Base-by-base conservation (phyloP, 2,329 filamentous ascomycete species). In the Fusarium sp. region DNA sequence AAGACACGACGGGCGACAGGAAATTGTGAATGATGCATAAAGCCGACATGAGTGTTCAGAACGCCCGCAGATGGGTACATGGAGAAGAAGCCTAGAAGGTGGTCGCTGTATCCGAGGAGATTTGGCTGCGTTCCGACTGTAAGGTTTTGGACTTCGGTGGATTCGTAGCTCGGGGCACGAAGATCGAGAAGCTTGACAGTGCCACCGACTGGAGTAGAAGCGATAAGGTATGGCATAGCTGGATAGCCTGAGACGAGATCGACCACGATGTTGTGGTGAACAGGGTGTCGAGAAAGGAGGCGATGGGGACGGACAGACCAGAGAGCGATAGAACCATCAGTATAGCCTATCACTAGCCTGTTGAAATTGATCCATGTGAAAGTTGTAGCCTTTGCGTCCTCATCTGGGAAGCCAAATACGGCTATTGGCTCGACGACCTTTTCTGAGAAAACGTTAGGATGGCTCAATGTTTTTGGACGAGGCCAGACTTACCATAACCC, bases 191-290 rank as follows among this genome's bases (percentile, higher is more conserved):
- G 75, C 24, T 84, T 86, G 24, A 83, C 78, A 24, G 84, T 81
- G 56, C 87, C 87, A 22, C 86, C 86, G 16, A 88, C 80, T 0
- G 87, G 87, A 6, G 83, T 81, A 2, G 87, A 87, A 9, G 85
- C 83, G n/a, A 89, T 79, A 11, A 88, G 74, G 67, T 86, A 86
- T 0, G 87, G 87, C 59, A 85, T 79, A 2, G 87, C 86, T 6
- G 87, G 87, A 67, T 87, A 88, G 22, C 83, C 86, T 0, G 86
- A 85, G 61, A 82, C 82, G 32, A 90, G 81, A 70, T 89, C 86
- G 64, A 88, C 81, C 6, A 89, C 80, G 56, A 82, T 78, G 51
- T 83, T 87, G 63, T 84, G 83, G 71, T 89, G 87, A n/a, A 85
- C 79, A 7, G 84, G 81, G 51, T 86, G 83, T 4, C 87, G 83